Evolutionary conservation across 371 early-diverging fungal species (phyloP), one percentile per base, ranked within the genome.

Genomic region (Rhizoclosmatium hyalinum): DNA sequence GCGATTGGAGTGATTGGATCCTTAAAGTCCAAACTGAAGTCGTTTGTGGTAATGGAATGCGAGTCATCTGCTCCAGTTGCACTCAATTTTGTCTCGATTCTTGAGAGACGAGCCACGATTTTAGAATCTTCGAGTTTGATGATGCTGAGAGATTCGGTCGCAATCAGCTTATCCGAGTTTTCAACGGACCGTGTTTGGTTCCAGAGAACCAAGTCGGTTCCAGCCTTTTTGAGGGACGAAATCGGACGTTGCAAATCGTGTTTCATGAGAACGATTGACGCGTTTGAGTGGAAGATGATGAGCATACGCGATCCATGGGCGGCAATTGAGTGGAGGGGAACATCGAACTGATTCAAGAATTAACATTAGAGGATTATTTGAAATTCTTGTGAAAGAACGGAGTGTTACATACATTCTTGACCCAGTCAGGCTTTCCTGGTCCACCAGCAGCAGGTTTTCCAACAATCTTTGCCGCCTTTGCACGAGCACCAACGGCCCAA

Each of bases 401-500:
- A 24, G 39, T n/a, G 19, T 21, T 21, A 39, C 66, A 5, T 42
- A 71, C 72, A 44, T 58, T 69, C 42, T 68, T 68, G 17, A 44
- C 53, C 69, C 69, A 62, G 19, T 67, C 60, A 5, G 75, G 75
- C 74, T 75, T 75, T 68, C 75, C 75, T 3, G 75, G 75, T 2
- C 62, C 75, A 60, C 65, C 73, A 19, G 65, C 47, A 2, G 19
- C 8, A 3, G 21, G 6, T 12, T 45, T 54, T 10, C 65, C 73
- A 17, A 4, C 57, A 41, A 65, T 54, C 32, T 41, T 14, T 42
- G 62, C 47, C 8, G 21, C 47, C 45, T 56, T 6, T 8, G 71
- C 62, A 17, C 50, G 12, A 39, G 58, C 62, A 2, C 72, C 72
- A 5, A 71, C 39, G 14, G 63, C 72, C 76, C 76, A 75, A 5